A percentile compares a stretch with the other conserved stretches of the same genome.
These are phyloP conservation scores for Solanum paucissectum DNA, from an alignment of 257 asterid genomes.

Conservation along the genomic window DNA sequence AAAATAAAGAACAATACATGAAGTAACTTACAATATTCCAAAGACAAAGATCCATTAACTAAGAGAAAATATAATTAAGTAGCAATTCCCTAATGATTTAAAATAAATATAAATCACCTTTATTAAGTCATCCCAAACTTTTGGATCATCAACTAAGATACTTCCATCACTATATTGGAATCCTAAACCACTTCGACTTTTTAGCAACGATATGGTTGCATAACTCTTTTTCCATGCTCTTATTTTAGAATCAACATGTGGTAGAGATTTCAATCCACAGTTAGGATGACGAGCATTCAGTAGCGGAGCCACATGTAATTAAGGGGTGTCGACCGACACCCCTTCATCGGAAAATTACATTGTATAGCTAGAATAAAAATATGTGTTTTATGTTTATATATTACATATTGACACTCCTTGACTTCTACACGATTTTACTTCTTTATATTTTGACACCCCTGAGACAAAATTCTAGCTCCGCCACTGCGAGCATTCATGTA, in stretches of 20 bases:
- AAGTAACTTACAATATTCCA: neutral
- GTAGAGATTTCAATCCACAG: neutral
- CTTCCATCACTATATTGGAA: neutral
- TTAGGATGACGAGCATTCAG: neutral
- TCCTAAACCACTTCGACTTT: neutral
- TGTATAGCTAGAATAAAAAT: too few species aligned
- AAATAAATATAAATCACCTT: too few species aligned
- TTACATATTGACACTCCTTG: too few species aligned
- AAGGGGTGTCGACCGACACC: too few species aligned
- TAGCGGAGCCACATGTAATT: too few species aligned
- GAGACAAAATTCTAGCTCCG: too few species aligned
- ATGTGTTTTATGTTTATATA: too few species aligned
- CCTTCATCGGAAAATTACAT: too few species aligned
- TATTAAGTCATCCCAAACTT: neutral
- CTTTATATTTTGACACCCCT: too few species aligned
- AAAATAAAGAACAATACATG: too few species aligned
- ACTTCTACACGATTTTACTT: too few species aligned
- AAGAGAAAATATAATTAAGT: neutral
- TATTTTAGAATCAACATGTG: neutral
- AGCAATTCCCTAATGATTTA: neutral
- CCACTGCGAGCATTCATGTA: neutral
- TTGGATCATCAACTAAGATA: neutral
- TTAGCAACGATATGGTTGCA: neutral
- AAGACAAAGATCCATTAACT: neutral
- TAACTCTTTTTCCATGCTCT: neutral